Conservation (phyloP, 1,284 basidiomycete genomes). For the Malassezia caprae region DNA sequence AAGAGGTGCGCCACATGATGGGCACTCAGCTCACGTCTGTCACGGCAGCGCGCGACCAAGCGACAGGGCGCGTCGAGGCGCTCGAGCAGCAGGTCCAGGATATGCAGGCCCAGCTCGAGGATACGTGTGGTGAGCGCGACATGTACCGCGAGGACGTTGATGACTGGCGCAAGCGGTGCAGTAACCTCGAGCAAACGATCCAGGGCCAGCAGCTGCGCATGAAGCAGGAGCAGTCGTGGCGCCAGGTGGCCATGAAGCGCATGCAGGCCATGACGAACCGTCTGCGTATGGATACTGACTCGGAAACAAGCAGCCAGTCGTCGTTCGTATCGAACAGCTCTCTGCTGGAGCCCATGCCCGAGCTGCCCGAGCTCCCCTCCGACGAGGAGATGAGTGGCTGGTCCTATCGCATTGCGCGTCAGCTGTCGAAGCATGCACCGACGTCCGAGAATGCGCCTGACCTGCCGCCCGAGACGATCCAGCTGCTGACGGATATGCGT, state of each 20-base stretch:
- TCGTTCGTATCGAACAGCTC: not conserved
- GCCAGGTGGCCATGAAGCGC: conserved; percentile 22
- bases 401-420: conserved; percentile 22
- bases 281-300: conserved; percentile 15
- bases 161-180: conserved; percentile 41
- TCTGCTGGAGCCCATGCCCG: not conserved
- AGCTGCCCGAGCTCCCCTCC: conserved; percentile 13
- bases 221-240: conserved; percentile 27
- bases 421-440: conserved; percentile 15
- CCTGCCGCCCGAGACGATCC: conserved; percentile 31
- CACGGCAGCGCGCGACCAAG: conserved; percentile 18
- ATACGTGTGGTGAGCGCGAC: conserved; percentile 39
- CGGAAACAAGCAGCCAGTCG: not conserved
- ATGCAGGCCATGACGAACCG: conserved; percentile 28
- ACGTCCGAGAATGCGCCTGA: conserved; percentile 5
- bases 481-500: conserved; percentile 43
- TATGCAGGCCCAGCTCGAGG: conserved; percentile 25
- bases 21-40: conserved; percentile 15
- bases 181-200: conserved; percentile 35
- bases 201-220: conserved; percentile 26
- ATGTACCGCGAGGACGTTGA: conserved; percentile 41
- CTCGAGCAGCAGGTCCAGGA: conserved; percentile 20
- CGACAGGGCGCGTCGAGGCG: conserved; percentile 12
- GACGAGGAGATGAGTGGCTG: conserved; percentile 17
- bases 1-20: conserved; percentile 15